Percentiles rank a stretch among this genome's conserved stretches.
These are phyloP conservation scores for Colletotrichum scovillei DNA, from an alignment of 2,329 filamentous ascomycete genomes.

Conservation along the genomic window DNA sequence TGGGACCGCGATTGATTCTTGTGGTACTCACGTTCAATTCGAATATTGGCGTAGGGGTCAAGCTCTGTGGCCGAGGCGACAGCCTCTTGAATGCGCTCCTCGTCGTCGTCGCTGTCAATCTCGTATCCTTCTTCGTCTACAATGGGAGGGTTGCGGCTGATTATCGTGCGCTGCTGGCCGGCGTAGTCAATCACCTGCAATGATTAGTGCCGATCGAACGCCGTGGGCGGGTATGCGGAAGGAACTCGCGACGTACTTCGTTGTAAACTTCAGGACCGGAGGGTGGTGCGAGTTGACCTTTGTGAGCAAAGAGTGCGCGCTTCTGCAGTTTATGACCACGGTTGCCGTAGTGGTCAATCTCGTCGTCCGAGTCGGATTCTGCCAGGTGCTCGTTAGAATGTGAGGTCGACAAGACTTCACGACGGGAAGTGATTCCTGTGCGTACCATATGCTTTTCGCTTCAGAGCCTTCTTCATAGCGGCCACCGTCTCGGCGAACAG, in stretches of 20 bases:
- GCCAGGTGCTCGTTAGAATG: slow-evolving; percentile 35
- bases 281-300: slow-evolving; percentile 75
- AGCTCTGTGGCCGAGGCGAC: slow-evolving; percentile 73
- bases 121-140: slow-evolving; percentile 84
- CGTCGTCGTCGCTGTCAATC: slow-evolving; percentile 78
- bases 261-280: slow-evolving; percentile 76
- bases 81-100: slow-evolving; percentile 70
- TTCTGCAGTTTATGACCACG: slow-evolving; percentile 85
- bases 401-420: not conserved
- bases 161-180: slow-evolving; percentile 77
- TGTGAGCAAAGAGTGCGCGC: slow-evolving; percentile 76
- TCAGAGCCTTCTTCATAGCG: slow-evolving; percentile 75
- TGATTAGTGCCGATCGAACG: slow-evolving; percentile 10
- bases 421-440: not conserved
- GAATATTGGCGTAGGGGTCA: slow-evolving; percentile 80
- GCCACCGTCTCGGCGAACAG: slow-evolving; percentile 75
- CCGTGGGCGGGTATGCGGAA: not conserved
- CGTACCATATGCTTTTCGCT: slow-evolving; percentile 71
- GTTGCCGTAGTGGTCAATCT: slow-evolving; percentile 76
- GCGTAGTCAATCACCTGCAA: slow-evolving; percentile 77
- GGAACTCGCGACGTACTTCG: slow-evolving; percentile 63
- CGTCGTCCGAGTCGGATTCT: slow-evolving; percentile 85
- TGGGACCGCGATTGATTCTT: not conserved
- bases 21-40: slow-evolving; percentile 72
- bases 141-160: slow-evolving; percentile 78